Percentiles rank a stretch among this genome's conserved stretches.
Evolutionary conservation across 169 alveolate genomes (phyloP).

Genomic region (Babesia ovis): DNA sequence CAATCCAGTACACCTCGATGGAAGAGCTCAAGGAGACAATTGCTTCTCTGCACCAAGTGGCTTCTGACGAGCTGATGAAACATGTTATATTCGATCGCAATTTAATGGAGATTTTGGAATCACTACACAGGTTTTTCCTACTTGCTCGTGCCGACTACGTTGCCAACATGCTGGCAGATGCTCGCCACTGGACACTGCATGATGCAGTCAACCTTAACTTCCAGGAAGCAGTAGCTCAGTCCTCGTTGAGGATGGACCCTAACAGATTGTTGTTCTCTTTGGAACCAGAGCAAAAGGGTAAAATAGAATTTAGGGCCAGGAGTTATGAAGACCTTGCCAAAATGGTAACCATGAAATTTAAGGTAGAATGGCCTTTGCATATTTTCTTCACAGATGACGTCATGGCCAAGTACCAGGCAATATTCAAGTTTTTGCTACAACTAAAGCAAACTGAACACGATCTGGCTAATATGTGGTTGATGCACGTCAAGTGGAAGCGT

Average conservation of each 20-base stretch:
- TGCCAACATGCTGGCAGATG: conserved; percentile 12
- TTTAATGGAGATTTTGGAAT: conserved; percentile 29
- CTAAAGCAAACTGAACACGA: conserved; percentile 69
- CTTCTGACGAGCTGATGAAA: conserved; percentile 24
- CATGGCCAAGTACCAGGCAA: conserved; percentile 62
- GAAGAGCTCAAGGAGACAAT: conserved; percentile 34
- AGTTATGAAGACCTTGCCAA: conserved; percentile 47
- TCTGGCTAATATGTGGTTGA: conserved; percentile 65
- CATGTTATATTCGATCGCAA: conserved; percentile 2
- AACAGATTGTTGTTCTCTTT: conserved; percentile 1
- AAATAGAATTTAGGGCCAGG: conserved; percentile 16
- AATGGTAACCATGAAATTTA: conserved; percentile 36
- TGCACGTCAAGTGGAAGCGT: conserved; percentile 69
- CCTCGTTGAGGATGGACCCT: conserved; percentile 16
- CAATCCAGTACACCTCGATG: conserved; percentile 21
- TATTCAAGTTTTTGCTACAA: conserved; percentile 64
- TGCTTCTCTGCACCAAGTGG: conserved; percentile 15
- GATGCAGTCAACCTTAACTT: conserved; percentile 15
- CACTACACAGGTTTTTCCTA: conserved; percentile 25
- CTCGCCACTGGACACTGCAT: not conserved
- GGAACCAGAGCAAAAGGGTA: not conserved
- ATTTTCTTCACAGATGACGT: conserved; percentile 62
- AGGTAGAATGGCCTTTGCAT: conserved; percentile 60
- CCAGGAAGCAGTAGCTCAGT: conserved; percentile 35
- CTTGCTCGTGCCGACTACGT: conserved; percentile 24